Evolutionary conservation across 1,139 yeast genomes (phyloP), one percentile per base, ranked within the genome.

Genomic region (Yamadazyma dendronema): DNA sequence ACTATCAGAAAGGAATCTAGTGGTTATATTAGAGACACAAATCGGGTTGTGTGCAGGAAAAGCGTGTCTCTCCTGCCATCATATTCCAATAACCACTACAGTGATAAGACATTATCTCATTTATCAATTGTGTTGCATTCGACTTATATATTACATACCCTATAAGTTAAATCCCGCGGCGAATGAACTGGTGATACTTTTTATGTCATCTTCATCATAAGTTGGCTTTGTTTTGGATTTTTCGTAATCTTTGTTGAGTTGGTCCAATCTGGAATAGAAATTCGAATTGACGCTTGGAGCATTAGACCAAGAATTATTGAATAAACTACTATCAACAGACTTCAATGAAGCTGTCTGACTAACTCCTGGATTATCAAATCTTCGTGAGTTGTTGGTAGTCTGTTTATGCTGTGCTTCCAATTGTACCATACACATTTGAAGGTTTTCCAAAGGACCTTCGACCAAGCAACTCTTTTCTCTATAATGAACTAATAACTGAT

Each of bases 401-500:
- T 6, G 16, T 26, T 14, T 5, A 7, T 26, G 15, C 7, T 14
- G 16, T 17, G 28, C 28, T 15, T 53, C 50, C 46, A 84, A 65
- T 48, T 79, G 89, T 17, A 86, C 81, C 52, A 79, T 73, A 40
- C 87, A 81, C 32, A 84, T 67, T 54, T 84, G 94, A 45, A 90
- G 70, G 50, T 81, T 84, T 43, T 84, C 92, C 49, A 90, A 68
- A 2, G 89, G 80, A n/a, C 97, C 97, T 58, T 90, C 97, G 23
- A 90, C 97, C 34, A 90, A 69, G 59, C 94, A 84, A 2, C 95
- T 95, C 46, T 77, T 78, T 53, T 86, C 94, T 59, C 95, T 73
- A 63, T 79, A 89, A 58, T 87, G 95, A 33, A 79, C 63, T 47
- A 90, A 67, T 46, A 90, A 64, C 46, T 81, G 84, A 49, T 81